phyloP scores from a whole-genome alignment of 1,284 basidiomycete genomes.

The Ceratobasidium sp. region DNA sequence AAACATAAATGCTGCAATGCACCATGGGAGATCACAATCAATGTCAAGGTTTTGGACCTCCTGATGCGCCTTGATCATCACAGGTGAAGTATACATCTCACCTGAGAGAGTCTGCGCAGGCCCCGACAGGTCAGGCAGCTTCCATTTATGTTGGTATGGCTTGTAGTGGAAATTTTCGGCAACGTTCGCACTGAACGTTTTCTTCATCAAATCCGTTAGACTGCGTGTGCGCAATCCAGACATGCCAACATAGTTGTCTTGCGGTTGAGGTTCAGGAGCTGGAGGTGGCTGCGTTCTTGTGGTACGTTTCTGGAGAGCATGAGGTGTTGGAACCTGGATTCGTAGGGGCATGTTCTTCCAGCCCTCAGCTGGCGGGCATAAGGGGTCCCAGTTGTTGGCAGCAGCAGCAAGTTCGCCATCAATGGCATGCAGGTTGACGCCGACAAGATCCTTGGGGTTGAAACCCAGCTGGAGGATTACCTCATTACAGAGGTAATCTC shows the following conservation, averaged over 20 bases:
- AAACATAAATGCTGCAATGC: conserved; percentile 53
- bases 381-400: conserved; percentile 21
- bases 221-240: conserved; percentile 14
- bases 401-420: conserved; percentile 15
- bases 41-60: conserved; percentile 22
- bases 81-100: conserved; percentile 30
- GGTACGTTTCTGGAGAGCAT: neutral
- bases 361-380: conserved; percentile 18
- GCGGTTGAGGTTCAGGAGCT: neutral
- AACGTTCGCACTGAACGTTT: conserved; percentile 6
- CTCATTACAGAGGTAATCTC: conserved; percentile 25
- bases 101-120: conserved; percentile 18
- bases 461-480: conserved; percentile 23
- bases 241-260: neutral
- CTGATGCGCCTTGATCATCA: conserved; percentile 8
- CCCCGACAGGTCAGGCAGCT: conserved; percentile 1
- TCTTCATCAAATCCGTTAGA: conserved; percentile 13
- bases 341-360: conserved; percentile 15
- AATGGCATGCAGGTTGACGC: conserved; percentile 8
- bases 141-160: neutral
- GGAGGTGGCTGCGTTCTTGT: no score
- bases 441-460: neutral
- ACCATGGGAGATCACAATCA: conserved; percentile 22
- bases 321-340: conserved; percentile 8
- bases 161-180: conserved; percentile 16